These are phyloP conservation scores for Pelargonium nanum DNA, from an alignment of 345 rosid genomes.

Conservation along the genomic window DNA sequence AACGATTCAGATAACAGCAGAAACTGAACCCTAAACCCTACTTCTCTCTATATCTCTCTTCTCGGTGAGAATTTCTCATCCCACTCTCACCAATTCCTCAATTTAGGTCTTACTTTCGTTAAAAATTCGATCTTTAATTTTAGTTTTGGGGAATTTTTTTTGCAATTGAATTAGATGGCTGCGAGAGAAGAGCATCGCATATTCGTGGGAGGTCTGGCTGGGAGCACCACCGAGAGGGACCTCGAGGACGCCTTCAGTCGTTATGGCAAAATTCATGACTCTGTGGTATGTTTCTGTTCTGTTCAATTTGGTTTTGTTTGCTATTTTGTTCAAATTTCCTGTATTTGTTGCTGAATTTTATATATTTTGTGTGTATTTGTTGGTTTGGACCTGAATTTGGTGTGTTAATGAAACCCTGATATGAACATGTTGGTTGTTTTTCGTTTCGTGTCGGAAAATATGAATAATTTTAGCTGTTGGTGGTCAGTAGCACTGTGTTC, in stretches of 20 bases:
- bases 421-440: not conserved
- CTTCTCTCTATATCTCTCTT: too few species aligned
- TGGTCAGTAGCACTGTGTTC: too few species aligned
- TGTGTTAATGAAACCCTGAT: not conserved
- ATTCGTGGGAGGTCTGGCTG: not conserved
- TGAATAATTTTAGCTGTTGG: too few species aligned
- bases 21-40: too few species aligned
- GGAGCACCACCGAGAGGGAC: not conserved
- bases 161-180: not conserved
- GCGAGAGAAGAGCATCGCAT: not conserved
- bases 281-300: not conserved
- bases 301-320: not conserved
- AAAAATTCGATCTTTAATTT: too few species aligned
- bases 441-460: not conserved
- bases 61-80: too few species aligned
- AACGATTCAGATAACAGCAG: too few species aligned
- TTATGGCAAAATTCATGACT: not conserved
- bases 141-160: too few species aligned
- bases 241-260: slow-evolving; percentile 2
- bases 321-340: too few species aligned
- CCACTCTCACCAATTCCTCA: too few species aligned
- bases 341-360: too few species aligned
- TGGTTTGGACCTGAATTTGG: not conserved
- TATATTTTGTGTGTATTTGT: not conserved
- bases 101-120: too few species aligned